phyloP scores from a whole-genome alignment of 106 monocot species.

The Phalaenopsis aphrodite region DNA sequence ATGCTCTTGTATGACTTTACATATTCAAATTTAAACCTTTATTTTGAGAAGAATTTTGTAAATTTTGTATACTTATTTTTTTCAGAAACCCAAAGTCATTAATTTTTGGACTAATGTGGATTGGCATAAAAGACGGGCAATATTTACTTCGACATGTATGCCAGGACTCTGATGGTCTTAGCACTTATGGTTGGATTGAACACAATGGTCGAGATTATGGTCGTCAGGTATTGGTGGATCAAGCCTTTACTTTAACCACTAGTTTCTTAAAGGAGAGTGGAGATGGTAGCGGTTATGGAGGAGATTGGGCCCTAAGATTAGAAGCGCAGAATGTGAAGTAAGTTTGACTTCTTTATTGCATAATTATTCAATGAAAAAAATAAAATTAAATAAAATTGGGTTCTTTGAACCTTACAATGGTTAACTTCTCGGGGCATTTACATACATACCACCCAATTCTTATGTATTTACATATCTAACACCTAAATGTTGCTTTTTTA shows the following conservation, averaged over 20 bases:
- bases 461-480: too few relatives aligned
- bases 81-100: constrained; percentile 68
- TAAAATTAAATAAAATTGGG: neutral
- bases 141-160: constrained; percentile 83
- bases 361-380: neutral
- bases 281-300: constrained; percentile 82
- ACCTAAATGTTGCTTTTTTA: too few relatives aligned
- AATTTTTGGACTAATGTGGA: constrained; percentile 95
- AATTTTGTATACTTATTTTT: neutral
- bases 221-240: constrained; percentile 65
- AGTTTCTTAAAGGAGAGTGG: constrained; percentile 75
- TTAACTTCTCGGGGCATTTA: too few relatives aligned
- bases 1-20: neutral
- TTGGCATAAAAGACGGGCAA: constrained; percentile 83
- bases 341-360: constrained; percentile 16
- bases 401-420: neutral
- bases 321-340: constrained; percentile 51
- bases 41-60: neutral
- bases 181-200: constrained; percentile 83
- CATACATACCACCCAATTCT: too few relatives aligned
- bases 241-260: constrained; percentile 55
- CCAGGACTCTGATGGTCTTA: constrained; percentile 91
- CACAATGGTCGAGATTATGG: constrained; percentile 97
- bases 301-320: constrained; percentile 87
- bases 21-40: neutral